Conservation (phyloP, 306 rosid species). For the Aeschynomene evenia region DNA sequence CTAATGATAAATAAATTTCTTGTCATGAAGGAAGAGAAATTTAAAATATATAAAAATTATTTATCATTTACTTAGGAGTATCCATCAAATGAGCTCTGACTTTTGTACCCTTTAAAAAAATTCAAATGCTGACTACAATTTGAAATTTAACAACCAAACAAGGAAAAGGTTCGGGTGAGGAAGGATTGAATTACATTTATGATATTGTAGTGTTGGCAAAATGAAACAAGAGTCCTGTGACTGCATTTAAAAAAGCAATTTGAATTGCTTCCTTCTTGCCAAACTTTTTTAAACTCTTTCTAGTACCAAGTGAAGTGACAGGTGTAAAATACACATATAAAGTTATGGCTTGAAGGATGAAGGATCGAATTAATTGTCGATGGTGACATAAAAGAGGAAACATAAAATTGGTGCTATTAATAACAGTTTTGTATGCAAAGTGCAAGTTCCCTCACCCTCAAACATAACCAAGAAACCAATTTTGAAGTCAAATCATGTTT, state of each 20-base stretch:
- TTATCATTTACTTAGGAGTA: too few relatives aligned
- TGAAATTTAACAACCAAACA: conserved; percentile 35
- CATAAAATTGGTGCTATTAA: background rate
- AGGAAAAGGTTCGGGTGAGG: conserved; percentile 38
- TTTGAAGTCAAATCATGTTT: too few relatives aligned
- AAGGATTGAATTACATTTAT: conserved; percentile 55
- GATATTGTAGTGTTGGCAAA: conserved; percentile 25
- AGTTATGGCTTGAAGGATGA: conserved; percentile 4
- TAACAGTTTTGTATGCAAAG: background rate
- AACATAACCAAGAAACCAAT: background rate
- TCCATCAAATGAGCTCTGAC: background rate
- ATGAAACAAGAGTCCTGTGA: conserved; percentile 67
- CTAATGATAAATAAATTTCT: too few relatives aligned
- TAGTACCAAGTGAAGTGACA: conserved; percentile 23
- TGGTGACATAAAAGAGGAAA: conserved; percentile 7
- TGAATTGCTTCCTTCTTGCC: conserved; percentile 15
- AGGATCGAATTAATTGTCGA: conserved; percentile 24
- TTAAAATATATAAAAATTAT: too few relatives aligned
- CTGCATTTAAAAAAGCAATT: conserved; percentile 49
- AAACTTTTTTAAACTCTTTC: background rate
- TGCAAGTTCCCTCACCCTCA: background rate
- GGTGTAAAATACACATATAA: conserved; percentile 22
- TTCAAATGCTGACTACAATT: conserved; percentile 22
- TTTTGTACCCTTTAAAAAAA: background rate
- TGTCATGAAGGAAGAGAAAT: too few relatives aligned